These are phyloP conservation scores for Daucus carota DNA, from an alignment of 129 eudicot species.

Conservation along the genomic window DNA sequence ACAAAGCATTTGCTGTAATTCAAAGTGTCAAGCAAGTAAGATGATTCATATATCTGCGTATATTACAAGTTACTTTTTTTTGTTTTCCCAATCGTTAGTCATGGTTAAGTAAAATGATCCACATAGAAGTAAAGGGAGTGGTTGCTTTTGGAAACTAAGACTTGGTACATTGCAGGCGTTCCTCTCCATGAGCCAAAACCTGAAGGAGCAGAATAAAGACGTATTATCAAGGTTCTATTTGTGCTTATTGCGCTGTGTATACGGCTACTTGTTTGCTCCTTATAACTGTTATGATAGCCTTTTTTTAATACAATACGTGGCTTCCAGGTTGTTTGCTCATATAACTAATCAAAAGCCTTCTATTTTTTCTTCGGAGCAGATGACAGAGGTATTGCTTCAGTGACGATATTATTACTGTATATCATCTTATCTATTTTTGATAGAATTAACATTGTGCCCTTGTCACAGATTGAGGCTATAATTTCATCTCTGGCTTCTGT, in stretches of 20 bases:
- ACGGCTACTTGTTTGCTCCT: neutral
- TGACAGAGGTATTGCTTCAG: constrained; percentile 56
- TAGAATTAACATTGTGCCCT: constrained; percentile 8
- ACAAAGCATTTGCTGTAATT: constrained; percentile 41
- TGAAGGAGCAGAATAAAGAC: constrained; percentile 48
- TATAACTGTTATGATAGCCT: constrained; percentile 5
- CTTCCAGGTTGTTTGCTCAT: constrained; percentile 57
- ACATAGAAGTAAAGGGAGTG: neutral
- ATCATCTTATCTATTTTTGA: neutral
- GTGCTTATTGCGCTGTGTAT: constrained; percentile 9
- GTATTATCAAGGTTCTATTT: constrained; percentile 43
- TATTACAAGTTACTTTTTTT: neutral
- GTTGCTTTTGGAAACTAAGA: constrained; percentile 5
- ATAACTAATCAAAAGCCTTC: constrained; percentile 40
- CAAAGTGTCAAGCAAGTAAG: constrained; percentile 62
- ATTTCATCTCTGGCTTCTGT: constrained; percentile 25
- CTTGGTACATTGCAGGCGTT: constrained; percentile 49
- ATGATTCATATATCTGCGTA: neutral
- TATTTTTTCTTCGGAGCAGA: constrained; percentile 54
- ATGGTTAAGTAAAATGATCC: neutral
- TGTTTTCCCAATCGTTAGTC: neutral
- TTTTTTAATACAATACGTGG: constrained; percentile 2
- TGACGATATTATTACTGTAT: neutral
- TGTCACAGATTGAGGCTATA: constrained; percentile 51
- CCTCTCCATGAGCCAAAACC: constrained; percentile 44